Evolutionary conservation across 306 rosid species (phyloP), one percentile per base, ranked within the genome.

Genomic region (Styphnolobium japonicum): DNA sequence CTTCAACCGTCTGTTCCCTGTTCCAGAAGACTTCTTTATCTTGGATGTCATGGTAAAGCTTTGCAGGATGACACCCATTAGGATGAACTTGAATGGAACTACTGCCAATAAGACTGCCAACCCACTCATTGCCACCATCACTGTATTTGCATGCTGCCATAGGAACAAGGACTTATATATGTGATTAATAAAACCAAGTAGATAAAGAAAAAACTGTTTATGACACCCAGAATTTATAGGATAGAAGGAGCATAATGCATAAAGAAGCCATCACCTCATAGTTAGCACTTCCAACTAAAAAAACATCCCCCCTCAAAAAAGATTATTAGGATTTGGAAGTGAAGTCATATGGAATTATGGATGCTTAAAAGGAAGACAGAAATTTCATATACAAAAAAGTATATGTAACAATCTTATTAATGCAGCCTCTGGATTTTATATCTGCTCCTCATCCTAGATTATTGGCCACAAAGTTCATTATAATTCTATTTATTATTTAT

Each of bases 121-220:
- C 8, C 85, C 91, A 70, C 71, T 29, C 63, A 93, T n/a, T n/a
- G 68, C 89, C 61, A 75, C 77, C 89, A 91, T 90, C 80, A 79
- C 93, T 76, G 45, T 52, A 77, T 90, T 84, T 76, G 99, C 89
- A 45, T 95, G 99, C 99, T 93, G 92, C 87, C 86, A 73, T 16
- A 39, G 4, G 16, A 78, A 56, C 51, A 69, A 71, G 5, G 3
- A 36, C 29, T 52, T 34, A 16, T 7, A n/a, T 45, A n/a, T n/a
- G n/a, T n/a, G n/a, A n/a, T 46, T 39, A 43, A 15, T 31, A 60
- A 2, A 56, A 48, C 27, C 10, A 16, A 16, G 18, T 23, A 39
- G 7, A 21, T 22, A 70, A 48, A n/a, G n/a, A 48, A 48, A 2
- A 29, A n/a, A n/a, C 5, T 18, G 23, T 19, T 29, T 45, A 27